Base-by-base conservation (phyloP, 1,284 basidiomycete genomes). In the Irpex rosettiformis region DNA sequence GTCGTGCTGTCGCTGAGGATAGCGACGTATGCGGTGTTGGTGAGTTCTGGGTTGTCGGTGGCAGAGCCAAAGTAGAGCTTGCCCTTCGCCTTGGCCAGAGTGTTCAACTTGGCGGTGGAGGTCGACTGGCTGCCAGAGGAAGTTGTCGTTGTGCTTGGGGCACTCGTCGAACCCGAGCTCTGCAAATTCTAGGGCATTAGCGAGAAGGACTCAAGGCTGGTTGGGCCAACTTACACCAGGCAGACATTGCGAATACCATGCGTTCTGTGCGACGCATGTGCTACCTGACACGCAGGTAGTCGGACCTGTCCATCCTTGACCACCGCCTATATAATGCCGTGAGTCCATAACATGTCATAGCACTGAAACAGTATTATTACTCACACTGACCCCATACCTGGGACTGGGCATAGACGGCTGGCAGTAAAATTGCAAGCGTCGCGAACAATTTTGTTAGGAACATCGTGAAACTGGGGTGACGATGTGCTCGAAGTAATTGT, bases 61-160 rank as follows among this genome's bases (percentile, higher is more conserved):
- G 83, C 83, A 16, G 79, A 75, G 27, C 84, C 84, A 57, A 85
- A 82, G 72, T 86, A 85, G 28, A 74, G 65, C 69, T 84, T 84
- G n/a, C 80, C 79, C 16, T 78, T 76, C 22, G 78, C 70, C 61
- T 73, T 75, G 2, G 82, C 81, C 21, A 76, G 72, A 3, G 66
- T 66, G 62, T 78, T 70, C 18, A 82, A 68, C 25, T 66, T 64
- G 3, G 67, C 70, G 11, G 65, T 65, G 22, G 70, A 59, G 30
- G 68, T 67, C 11, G 66, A 66, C 13, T 52, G 53, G 4, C 45
- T 40, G n/a, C 65, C 65, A 8, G 48, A 24, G 10, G 48, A 13
- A 18, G 48, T 11, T 3, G 48, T 11, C 3, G 48, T 51, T 11
- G 8, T 65, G 65, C 10, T 65, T 62, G 27, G 43, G 55, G 67